Evolutionary conservation across 2,329 filamentous ascomycete species (phyloP), one percentile per base, ranked within the genome.

Genomic region (Berkeleyomyces rouxiae): DNA sequence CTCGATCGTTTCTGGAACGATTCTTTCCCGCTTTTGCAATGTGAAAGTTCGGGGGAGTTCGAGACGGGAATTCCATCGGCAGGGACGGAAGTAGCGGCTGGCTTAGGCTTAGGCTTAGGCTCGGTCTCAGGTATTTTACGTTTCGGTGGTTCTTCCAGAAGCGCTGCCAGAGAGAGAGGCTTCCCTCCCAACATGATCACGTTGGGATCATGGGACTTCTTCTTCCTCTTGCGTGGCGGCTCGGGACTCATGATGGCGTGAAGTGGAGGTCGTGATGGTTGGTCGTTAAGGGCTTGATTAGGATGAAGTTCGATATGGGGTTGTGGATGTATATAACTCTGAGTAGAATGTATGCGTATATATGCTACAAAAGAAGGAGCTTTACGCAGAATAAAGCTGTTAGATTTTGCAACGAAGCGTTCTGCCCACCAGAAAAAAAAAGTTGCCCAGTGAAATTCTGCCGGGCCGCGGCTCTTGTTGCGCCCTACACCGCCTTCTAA

Each of bases 131-230:
- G 16, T 40, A 53, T 39, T n/a, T 49, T 44, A 39, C 47, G 61
- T 37, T 63, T 60, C 7, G 61, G 58, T 7, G 73, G 73, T 58
- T 71, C 72, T 58, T 68, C 71, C 37, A 82, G 71, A 65, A 80
- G 82, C 5, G 76, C 78, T 33, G 76, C 75, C 0, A 82, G 67
- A 0, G 76, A 79, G 33, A 82, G 77, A 10, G 71, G 68, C 62
- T 78, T 81, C 37, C 75, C 72, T 11, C 78, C 77, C 42, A 81
- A 73, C 33, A 71, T 77, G 62, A 81, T 66, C 4, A 75, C 69
- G 58, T 76, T 72, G 1, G 68, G 66, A 61, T 66, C 69, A 23
- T 70, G 68, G 59, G 66, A 65, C 6, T 67, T 70, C 66, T 74
- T 76, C 13, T 72, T 71, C 66, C 71, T 75, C 66, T 76, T 77